Conservation (phyloP, 257 asterid genomes). For the Primulina eburnea region DNA sequence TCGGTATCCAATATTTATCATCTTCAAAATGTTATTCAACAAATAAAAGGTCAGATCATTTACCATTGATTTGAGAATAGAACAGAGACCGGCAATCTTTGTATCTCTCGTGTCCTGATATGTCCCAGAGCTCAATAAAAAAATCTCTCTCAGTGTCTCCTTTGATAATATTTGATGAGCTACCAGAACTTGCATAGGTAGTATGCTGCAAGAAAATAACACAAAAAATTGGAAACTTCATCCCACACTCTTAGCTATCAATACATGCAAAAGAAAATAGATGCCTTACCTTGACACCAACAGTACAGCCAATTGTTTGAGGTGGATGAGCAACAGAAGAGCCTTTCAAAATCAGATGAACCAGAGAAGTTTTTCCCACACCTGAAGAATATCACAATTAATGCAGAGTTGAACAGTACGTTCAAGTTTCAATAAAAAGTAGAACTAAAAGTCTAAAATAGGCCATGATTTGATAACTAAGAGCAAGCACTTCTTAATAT, state of each 20-base stretch:
- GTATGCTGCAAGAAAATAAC: slow-evolving; percentile 55
- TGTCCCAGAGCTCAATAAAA: slow-evolving; percentile 93
- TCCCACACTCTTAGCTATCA: slow-evolving; percentile 15
- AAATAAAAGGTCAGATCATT: slow-evolving; percentile 24
- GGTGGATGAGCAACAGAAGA: slow-evolving; percentile 73
- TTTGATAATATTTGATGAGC: slow-evolving; percentile 70
- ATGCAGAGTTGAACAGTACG: slow-evolving; percentile 3
- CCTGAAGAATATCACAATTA: slow-evolving; percentile 42
- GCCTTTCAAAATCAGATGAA: slow-evolving; percentile 83
- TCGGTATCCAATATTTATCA: not conserved
- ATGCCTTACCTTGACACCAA: slow-evolving; percentile 67
- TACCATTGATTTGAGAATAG: slow-evolving; percentile 94
- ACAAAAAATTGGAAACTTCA: not conserved
- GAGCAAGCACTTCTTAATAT: not conserved
- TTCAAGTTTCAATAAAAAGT: not conserved
- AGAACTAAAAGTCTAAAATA: too few relatives aligned
- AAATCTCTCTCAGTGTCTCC: slow-evolving; percentile 72
- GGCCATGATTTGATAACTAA: not conserved
- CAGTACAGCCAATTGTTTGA: slow-evolving; percentile 87
- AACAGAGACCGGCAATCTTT: slow-evolving; percentile 89
- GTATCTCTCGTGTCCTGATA: slow-evolving; percentile 95
- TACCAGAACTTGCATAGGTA: slow-evolving; percentile 64
- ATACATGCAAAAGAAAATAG: slow-evolving; percentile 12
- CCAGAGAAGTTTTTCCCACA: slow-evolving; percentile 93
- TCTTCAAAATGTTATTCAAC: not conserved